Evolutionary conservation across 2,329 filamentous ascomycete species (phyloP), one percentile per base, ranked within the genome.

Genomic region (Ophiostoma ulmi): DNA sequence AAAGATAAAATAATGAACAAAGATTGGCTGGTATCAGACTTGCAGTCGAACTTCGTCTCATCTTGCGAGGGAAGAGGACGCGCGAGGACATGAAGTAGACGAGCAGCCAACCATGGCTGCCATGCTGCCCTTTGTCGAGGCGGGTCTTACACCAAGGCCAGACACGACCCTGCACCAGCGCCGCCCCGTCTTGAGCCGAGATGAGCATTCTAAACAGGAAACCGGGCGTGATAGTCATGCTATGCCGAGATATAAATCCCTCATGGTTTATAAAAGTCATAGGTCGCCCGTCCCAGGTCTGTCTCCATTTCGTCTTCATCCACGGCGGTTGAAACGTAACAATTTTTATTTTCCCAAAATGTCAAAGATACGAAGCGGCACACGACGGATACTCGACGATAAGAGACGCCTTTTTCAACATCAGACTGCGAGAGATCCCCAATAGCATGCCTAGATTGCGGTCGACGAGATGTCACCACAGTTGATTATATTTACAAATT

Each of bases 41-140:
- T 48, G 52, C n/a, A 31, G 31, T 31, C 31, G 3, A 31, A 31
- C 31, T 31, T 26, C 52, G 1, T 26, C 22, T 26, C 44, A 39
- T 38, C 8, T 39, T 20, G 36, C 35, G n/a, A 65, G 36, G n/a
- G 20, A 39, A 65, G 67, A 66, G 70, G 61, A 68, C 63, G 67
- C 67, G 52, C 70, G 38, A 44, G 55, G 70, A 72, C 71, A 72
- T 72, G 71, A 72, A 72, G 71, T 71, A 72, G 70, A 69, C 68
- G 69, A 52, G 26, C 44, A 64, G 61, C 61, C 58, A 63, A n/a
- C 61, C 61, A 38, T 38, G 31, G 61, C 1, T 5, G 13, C 26
- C 26, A 35, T 31, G 58, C 26, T 63, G 58, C 26, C 26, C 58
- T 63, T 31, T 63, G 58, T 63, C 26, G n/a, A 58, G 14, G 58